Base-by-base conservation (phyloP, 2,329 filamentous ascomycete genomes). In the Aspergillus fijiensis region DNA sequence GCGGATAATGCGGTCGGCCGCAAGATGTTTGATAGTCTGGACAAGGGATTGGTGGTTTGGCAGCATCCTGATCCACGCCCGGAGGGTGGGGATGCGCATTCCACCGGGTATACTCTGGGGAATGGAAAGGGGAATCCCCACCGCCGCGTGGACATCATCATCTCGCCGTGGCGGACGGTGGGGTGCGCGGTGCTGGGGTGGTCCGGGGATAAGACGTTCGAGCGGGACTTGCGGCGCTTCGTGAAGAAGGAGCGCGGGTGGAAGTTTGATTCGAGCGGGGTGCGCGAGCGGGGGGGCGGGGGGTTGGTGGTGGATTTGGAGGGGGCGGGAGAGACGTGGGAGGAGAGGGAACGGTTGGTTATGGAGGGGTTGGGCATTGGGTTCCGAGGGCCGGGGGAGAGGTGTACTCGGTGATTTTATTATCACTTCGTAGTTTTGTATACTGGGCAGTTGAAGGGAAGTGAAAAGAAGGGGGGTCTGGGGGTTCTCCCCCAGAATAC, bases 31-130 rank as follows among this genome's bases (percentile, higher is more conserved):
- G 93, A 97, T 71, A 91, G 87, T 0, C 82, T 98, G 1, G 93
- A 98, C 74, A 97, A 97, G 74, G 92, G 92, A 0, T 79, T 98
- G 55, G 89, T 97, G 0, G 92, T 97, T 0, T 98, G 94, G 94
- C 23, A 4, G 23, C 2, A 23, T 23, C 23, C 23, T 23, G 23
- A 23, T 23, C 23, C 23, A 3, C 23, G 2, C 23, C 23, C 23
- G 3, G 23, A 23, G 23, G 23, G 23, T 23, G 23, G 23, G 23
- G 23, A 23, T 23, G 23, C 2, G 23, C 23, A 23, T 23, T 23
- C 23, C 23, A 23, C 23, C 2, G 23, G 23, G 23, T 23, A 23
- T 23, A 3, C 1, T 23, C 23, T 4, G 23, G 23, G 1, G 2
- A 23, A 23, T 23, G 23, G 23, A 23, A 23, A 23, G 27, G 27